A percentile compares a stretch with the other conserved stretches of the same genome.
Conservation (phyloP, 2,329 filamentous ascomycete genomes). For the Venturia pyrina region DNA sequence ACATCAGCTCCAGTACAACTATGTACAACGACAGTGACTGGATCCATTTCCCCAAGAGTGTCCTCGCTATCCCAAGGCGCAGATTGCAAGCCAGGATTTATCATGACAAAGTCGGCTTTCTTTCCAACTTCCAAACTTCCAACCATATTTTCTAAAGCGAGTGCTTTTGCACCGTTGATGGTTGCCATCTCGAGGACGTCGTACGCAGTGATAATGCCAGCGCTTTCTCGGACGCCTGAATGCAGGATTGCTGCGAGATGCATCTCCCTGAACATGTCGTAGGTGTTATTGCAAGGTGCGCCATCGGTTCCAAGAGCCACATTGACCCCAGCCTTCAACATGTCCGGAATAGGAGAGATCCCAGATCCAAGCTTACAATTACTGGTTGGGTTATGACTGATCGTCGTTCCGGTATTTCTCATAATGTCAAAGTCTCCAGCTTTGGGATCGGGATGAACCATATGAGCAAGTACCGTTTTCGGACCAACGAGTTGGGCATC, state of each 20-base stretch:
- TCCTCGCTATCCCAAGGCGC: not conserved
- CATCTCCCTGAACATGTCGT: slow-evolving; percentile 33
- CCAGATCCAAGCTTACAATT: slow-evolving; percentile 45
- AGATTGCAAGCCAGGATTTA: slow-evolving; percentile 19
- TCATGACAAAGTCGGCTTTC: slow-evolving; percentile 34
- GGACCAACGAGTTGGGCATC: slow-evolving; percentile 30
- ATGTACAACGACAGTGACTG: slow-evolving; percentile 32
- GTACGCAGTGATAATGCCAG: slow-evolving; percentile 34
- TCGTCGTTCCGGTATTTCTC: slow-evolving; percentile 30
- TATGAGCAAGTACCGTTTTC: slow-evolving; percentile 40
- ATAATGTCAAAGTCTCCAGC: slow-evolving; percentile 7
- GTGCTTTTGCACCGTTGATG: slow-evolving; percentile 39
- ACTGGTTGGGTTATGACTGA: slow-evolving; percentile 42
- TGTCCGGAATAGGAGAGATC: slow-evolving; percentile 36
- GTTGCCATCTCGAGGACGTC: slow-evolving; percentile 42
- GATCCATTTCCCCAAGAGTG: slow-evolving; percentile 16
- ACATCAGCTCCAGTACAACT: slow-evolving; percentile 32
- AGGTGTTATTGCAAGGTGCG: slow-evolving; percentile 23
- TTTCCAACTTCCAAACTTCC: slow-evolving; percentile 34
- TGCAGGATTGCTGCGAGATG: slow-evolving; percentile 41
- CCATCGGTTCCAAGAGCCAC: slow-evolving; percentile 42
- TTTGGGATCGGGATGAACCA: slow-evolving; percentile 37
- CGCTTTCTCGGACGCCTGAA: slow-evolving; percentile 25
- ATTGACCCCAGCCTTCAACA: slow-evolving; percentile 35
- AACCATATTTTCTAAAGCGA: slow-evolving; percentile 30